Evolutionary conservation across 352 stramenopile genomes (phyloP), one percentile per base, ranked within the genome.

Genomic region (Phytophthora citrophthora): DNA sequence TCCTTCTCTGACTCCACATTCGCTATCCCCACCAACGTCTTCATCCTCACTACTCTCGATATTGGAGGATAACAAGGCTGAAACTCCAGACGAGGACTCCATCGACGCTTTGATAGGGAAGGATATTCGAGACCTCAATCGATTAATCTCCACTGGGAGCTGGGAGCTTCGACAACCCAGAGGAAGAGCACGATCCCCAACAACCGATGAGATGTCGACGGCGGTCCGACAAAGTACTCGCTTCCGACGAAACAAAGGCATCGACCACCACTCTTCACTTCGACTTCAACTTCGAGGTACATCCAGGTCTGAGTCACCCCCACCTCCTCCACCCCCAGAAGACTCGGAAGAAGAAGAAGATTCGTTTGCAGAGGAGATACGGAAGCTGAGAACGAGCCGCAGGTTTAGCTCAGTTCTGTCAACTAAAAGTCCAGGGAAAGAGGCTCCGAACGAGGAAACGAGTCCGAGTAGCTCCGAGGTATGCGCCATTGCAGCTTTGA

Each of bases 71-170:
- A 79, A 68, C 2, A 46, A 43, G 2, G 29, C 47, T 11, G 39
- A 39, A 20, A 54, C 46, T 8, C 43, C 63, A 0, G 63, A 67
- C 4, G 61, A 83, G 8, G 60, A 72, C 11, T 86, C 75, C 4
- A 74, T 87, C n/a, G 75, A 86, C 50, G 60, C 72, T 11, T 63
- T 87, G 13, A 81, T 90, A 32, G 63, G 53, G 10, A 66, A 74
- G 6, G 81, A 88, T n/a, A 71, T 90, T 3, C 41, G 57, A 1
- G 47, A 85, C 5, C 59, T 90, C 0, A 74, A 79, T 27, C 51
- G 66, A 0, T 57, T 90, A 15, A 75, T 90, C 13, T 72, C 62
- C 6, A 68, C 63, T 7, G 54, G 57, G 53, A 77, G 45, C 26
- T 50, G 29, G 51, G 72, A 43, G 3, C 46, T 18, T 11, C 12